phyloP scores from a whole-genome alignment of 2,329 filamentous ascomycete species.

The Chaetothyriales sp. region DNA sequence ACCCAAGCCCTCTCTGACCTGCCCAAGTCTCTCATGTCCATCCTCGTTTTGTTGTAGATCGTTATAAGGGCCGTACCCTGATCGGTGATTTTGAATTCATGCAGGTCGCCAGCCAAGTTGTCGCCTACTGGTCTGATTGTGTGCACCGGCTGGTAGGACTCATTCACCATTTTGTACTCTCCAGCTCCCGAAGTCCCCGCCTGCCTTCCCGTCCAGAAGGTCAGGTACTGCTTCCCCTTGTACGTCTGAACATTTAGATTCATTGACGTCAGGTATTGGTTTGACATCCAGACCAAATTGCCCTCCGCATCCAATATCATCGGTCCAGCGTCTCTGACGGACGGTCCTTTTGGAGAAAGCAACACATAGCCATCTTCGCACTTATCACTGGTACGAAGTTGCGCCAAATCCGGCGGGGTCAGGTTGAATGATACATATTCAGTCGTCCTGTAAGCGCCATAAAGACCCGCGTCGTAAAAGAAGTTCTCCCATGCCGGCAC shows the following conservation, averaged over 20 bases:
- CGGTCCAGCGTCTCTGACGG: slow-evolving; percentile 25
- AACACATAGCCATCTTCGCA: slow-evolving; percentile 32
- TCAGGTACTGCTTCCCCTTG: slow-evolving; percentile 32
- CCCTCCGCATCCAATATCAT: slow-evolving; percentile 34
- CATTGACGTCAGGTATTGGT: slow-evolving; percentile 27
- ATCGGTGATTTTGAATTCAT: slow-evolving; percentile 14
- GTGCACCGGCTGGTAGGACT: slow-evolving; percentile 12
- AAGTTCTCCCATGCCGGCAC: background rate
- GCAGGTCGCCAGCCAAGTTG: slow-evolving; percentile 15
- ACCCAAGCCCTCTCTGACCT: slow-evolving; percentile 23
- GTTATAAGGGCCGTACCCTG: slow-evolving; percentile 12
- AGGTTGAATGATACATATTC: slow-evolving; percentile 9
- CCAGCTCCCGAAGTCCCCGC: slow-evolving; percentile 36
- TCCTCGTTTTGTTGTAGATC: slow-evolving; percentile 8
- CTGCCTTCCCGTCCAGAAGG: slow-evolving; percentile 38
- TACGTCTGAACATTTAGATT: slow-evolving; percentile 35
- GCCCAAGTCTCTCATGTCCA: slow-evolving; percentile 9
- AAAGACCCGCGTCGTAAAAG: slow-evolving; percentile 5
- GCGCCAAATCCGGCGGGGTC: slow-evolving; percentile 14
- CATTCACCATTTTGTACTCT: slow-evolving; percentile 31
- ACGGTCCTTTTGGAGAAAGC: slow-evolving; percentile 26
- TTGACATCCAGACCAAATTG: slow-evolving; percentile 33
- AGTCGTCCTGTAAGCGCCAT: slow-evolving; percentile 8
- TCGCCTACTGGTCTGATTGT: slow-evolving; percentile 6
- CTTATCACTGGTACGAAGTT: slow-evolving; percentile 14